Percentiles rank a stretch among this genome's conserved stretches.
Evolutionary conservation across 495 filamentous ascomycete genomes (phyloP).

Genomic region (Peziza echinospora): DNA sequence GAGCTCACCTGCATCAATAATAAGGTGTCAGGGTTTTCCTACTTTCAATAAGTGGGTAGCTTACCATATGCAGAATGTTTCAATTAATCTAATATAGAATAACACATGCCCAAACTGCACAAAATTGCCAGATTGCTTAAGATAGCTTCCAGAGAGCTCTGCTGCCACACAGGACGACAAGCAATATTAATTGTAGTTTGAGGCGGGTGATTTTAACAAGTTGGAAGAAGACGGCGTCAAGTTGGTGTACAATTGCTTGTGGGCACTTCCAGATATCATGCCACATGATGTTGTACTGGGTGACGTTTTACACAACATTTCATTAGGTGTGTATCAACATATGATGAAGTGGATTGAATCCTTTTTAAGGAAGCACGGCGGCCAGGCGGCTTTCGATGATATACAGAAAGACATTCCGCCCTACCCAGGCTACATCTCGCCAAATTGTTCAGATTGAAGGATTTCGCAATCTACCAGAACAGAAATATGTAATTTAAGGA

Average conservation of each 20-base stretch:
- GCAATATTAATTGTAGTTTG: neutral
- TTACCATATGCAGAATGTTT: neutral
- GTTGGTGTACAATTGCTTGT: neutral
- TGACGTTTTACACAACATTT: neutral
- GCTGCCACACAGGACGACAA: neutral
- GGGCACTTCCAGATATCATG: neutral
- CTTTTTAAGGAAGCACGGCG: neutral
- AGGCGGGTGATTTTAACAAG: neutral
- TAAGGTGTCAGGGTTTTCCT: neutral
- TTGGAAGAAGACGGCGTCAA: neutral
- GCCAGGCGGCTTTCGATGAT: neutral
- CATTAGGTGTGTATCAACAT: neutral
- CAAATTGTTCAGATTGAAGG: neutral
- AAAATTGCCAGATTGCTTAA: neutral
- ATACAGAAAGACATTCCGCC: neutral
- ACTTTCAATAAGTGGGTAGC: slow-evolving; percentile 1
- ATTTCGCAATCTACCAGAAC: neutral
- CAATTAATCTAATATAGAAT: neutral
- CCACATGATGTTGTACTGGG: neutral
- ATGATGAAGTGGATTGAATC: neutral
- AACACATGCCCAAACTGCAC: neutral
- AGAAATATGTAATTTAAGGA: neutral
- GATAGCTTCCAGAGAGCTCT: neutral
- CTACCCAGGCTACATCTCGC: neutral
- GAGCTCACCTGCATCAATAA: slow-evolving; percentile 1